Evolutionary conservation across 192 early-diverging fungal genomes (phyloP).

Genomic region (Rhizophagus sp.): DNA sequence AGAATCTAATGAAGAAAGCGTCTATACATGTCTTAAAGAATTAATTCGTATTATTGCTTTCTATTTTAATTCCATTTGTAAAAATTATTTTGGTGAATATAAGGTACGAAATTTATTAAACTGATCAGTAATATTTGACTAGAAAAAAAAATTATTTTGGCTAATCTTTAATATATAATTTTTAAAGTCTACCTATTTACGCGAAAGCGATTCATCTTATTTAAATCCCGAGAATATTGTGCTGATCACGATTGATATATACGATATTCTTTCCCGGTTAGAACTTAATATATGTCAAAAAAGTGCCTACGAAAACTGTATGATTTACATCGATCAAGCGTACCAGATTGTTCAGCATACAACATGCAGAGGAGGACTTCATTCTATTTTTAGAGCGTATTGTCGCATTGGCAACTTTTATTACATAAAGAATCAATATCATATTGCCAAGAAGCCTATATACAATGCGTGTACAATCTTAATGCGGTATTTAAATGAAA

Average conservation of each 20-base stretch:
- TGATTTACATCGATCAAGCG: slow-evolving; percentile 35
- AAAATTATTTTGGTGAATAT: slow-evolving; percentile 13
- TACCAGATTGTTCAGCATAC: slow-evolving; percentile 30
- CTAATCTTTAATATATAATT: neutral
- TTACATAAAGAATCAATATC: slow-evolving; percentile 33
- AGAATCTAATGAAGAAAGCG: neutral
- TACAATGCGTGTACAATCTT: slow-evolving; percentile 38
- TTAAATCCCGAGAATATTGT: slow-evolving; percentile 22
- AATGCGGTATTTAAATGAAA: slow-evolving; percentile 30
- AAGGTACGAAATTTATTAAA: neutral
- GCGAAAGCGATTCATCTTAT: neutral
- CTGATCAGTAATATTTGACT: neutral
- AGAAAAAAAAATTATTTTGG: neutral
- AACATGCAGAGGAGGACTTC: slow-evolving; percentile 42
- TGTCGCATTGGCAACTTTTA: slow-evolving; percentile 49
- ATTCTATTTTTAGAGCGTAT: slow-evolving; percentile 54
- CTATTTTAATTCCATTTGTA: neutral
- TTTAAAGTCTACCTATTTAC: neutral
- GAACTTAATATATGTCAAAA: slow-evolving; percentile 26
- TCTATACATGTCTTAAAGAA: neutral
- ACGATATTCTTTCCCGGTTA: slow-evolving; percentile 34
- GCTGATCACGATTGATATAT: slow-evolving; percentile 34
- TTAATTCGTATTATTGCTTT: neutral
- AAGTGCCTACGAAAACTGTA: slow-evolving; percentile 11
- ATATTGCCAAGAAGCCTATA: slow-evolving; percentile 42